phyloP scores from a whole-genome alignment of 305 asterid species.

The Caryopteris hybrid region DNA sequence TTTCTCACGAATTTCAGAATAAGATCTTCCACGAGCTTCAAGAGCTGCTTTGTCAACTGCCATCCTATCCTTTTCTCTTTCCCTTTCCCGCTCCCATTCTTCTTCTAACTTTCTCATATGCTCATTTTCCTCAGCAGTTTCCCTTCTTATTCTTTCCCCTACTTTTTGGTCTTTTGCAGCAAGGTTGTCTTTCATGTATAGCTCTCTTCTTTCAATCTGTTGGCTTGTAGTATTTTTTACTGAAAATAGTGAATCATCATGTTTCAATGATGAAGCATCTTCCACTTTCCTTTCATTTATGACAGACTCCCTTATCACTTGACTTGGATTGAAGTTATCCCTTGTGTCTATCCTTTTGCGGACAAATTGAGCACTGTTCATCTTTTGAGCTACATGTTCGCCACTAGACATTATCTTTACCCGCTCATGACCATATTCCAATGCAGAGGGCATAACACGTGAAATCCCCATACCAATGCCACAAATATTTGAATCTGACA shows the following conservation, averaged over 20 bases:
- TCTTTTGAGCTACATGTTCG: slow-evolving; percentile 28
- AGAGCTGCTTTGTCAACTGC: slow-evolving; percentile 60
- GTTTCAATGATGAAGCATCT: slow-evolving; percentile 38
- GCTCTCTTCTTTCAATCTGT: slow-evolving; percentile 34
- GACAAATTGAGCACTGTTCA: slow-evolving; percentile 30
- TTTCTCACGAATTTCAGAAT: slow-evolving; percentile 57
- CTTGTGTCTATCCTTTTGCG: slow-evolving; percentile 29
- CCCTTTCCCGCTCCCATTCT: slow-evolving; percentile 63
- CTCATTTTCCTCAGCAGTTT: slow-evolving; percentile 36
- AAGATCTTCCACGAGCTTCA: slow-evolving; percentile 58
- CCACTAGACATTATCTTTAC: slow-evolving; percentile 20
- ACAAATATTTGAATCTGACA: slow-evolving; percentile 27
- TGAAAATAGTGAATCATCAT: slow-evolving; percentile 22
- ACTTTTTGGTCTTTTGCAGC: slow-evolving; percentile 34
- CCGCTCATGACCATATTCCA: slow-evolving; percentile 28
- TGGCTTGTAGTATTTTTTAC: slow-evolving; percentile 33
- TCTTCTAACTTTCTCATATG: slow-evolving; percentile 42
- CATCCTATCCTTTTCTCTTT: slow-evolving; percentile 77
- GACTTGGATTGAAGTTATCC: slow-evolving; percentile 29
- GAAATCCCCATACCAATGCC: slow-evolving; percentile 27
- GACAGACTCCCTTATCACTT: slow-evolving; percentile 29
- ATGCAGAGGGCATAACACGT: slow-evolving; percentile 20
- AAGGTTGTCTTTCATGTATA: slow-evolving; percentile 30
- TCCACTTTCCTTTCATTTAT: slow-evolving; percentile 43
- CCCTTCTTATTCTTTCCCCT: slow-evolving; percentile 35